Percentiles rank a stretch among this genome's conserved stretches.
Conservation (phyloP, 257 asterid species). For the Craterostigma plantagineum region DNA sequence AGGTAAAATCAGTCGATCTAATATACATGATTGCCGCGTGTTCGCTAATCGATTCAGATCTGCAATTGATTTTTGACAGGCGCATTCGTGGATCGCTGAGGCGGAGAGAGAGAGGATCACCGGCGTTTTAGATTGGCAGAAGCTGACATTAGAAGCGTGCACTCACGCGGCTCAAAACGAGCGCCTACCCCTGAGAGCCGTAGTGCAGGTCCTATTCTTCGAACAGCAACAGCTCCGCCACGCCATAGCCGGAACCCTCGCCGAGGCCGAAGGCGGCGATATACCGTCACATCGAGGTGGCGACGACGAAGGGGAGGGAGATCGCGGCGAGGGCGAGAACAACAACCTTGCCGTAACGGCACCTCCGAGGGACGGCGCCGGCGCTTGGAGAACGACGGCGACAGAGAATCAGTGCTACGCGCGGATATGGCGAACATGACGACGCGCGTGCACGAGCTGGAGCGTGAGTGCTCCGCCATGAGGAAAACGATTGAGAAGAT, state of each 20-base stretch:
- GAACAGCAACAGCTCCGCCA: conserved; percentile 99
- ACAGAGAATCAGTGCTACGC: conserved; percentile 80
- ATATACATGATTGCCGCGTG: not conserved
- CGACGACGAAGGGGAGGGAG: conserved; percentile 8
- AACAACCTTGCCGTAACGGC: conserved; percentile 5
- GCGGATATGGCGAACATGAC: conserved; percentile 78
- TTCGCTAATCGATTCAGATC: not conserved
- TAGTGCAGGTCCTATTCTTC: conserved; percentile 83
- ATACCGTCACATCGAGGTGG: conserved; percentile 12
- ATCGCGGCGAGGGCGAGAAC: conserved; percentile 3
- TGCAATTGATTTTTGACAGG: conserved; percentile 20
- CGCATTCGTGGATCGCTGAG: conserved; percentile 79
- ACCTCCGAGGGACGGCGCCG: conserved; percentile 15
- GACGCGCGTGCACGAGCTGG: conserved; percentile 78
- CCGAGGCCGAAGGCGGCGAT: conserved; percentile 14
- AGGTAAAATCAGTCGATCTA: conserved; percentile 21
- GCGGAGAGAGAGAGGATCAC: conserved; percentile 68
- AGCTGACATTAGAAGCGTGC: conserved; percentile 89
- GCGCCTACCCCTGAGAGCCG: conserved; percentile 84
- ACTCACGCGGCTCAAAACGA: conserved; percentile 98
- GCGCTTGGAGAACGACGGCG: conserved; percentile 58
- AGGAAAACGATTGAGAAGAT: conserved; percentile 24
- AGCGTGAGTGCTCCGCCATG: conserved; percentile 73
- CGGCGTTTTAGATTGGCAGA: conserved; percentile 74
- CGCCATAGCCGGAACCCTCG: conserved; percentile 66